Evolutionary conservation across 2,329 filamentous ascomycete species (phyloP), one percentile per base, ranked within the genome.

Genomic region (Cercospora zeina): DNA sequence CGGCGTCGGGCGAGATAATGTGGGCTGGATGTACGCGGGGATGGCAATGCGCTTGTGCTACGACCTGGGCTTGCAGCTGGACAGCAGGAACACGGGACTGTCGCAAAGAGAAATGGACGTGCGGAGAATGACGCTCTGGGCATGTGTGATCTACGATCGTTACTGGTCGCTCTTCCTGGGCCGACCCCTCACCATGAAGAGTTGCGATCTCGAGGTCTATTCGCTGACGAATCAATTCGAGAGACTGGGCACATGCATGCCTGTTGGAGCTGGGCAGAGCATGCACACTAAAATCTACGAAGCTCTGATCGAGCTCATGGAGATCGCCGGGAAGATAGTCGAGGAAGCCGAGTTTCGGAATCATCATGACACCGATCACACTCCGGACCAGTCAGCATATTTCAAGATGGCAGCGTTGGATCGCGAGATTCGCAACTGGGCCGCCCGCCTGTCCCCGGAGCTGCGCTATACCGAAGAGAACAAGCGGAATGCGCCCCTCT

Each of bases 101-200:
- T 63, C 68, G 2, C 60, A 67, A 19, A 54, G 67, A n/a, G 68
- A 69, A 55, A 60, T 67, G 27, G 68, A 69, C 51, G 68, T 70
- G 16, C 47, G 69, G 10, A 50, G 63, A n/a, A 69, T 69, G 65
- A 69, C 69, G 14, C 54, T 70, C 10, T 70, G 67, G 69, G 68
- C 69, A 13, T 70, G 69, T 51, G 68, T 70, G 11, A 67, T 70
- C 9, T 70, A 68, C 50, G 69, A 70, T 56, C 64, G 69, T 5
- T 69, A 70, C 49, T 70, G 69, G 69, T 67, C 65, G 11, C 60
- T 70, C 3, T 69, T 70, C 33, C 67, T 70, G 3, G 69, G 69
- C 10, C 63, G 69, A 5, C 69, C 69, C n/a, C 66, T 68, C 11
- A 67, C 68, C 4, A 69, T 70, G 65, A 70, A 69, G 56, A 68